Evolutionary conservation across 2,329 filamentous ascomycete genomes (phyloP), one percentile per base, ranked within the genome.

Genomic region (Ceratocystis huliohia): DNA sequence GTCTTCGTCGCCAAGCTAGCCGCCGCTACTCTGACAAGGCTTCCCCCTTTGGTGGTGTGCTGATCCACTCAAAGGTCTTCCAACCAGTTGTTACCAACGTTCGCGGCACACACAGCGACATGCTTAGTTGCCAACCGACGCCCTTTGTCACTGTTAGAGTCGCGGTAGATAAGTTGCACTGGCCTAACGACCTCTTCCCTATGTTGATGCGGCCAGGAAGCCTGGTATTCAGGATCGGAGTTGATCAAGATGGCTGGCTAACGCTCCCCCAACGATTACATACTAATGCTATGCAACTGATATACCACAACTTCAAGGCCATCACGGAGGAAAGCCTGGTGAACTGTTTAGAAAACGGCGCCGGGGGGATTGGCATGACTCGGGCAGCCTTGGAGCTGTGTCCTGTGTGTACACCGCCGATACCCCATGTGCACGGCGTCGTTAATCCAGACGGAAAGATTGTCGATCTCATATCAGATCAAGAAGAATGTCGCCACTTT

Each of bases 391-490:
- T 64, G 25, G 30, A 25, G 7, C 15, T 41, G 7, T 68, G 66
- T 41, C 15, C 30, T 8, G 5, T 56, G 15, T 68, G 66, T 53
- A 48, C 63, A 8, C 66, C 66, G 5, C 17, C 20, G 17, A 46
- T 50, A 13, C 66, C 66, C 5, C 48, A 17, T 3, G 66, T 65
- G 3, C 50, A 63, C 6, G 48, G 37, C n/a, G 50, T 68, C 3
- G 61, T 64, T 7, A 65, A 57, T 45, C 50, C 50, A 13, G 66
- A 68, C 41, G 64, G 66, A 1, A 48, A 64, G 4, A 61, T 68
- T 2, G 30, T 68, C 7, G 67, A 68, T n/a, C 25, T 68, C 22
- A 57, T 68, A 15, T 65, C 64, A 10, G 67, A 66, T 33, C 33
- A 65, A 10, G 20, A 5, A 0, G 50, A 67, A 25, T 70, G 69